These are phyloP conservation scores for Dryas integrifolia DNA, from an alignment of 331 rosid species.

Conservation along the genomic window DNA sequence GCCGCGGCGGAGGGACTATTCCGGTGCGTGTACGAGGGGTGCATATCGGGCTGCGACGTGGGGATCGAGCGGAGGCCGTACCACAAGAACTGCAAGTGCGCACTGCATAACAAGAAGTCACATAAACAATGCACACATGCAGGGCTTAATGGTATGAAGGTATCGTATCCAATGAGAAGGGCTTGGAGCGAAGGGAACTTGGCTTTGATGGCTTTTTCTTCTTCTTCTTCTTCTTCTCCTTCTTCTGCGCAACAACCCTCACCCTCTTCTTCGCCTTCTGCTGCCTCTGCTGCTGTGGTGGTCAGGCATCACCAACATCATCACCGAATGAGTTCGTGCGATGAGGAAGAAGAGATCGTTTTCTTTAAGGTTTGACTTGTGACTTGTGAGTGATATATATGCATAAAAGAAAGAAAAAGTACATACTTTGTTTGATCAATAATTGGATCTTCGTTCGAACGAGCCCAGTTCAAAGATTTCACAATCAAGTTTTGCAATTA, in stretches of 20 bases:
- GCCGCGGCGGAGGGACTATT: conserved; percentile 21
- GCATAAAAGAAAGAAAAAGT: too few relatives aligned
- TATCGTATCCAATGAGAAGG: conserved; percentile 42
- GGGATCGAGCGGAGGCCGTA: conserved; percentile 36
- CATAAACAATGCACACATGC: conserved; percentile 26
- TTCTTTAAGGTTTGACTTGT: conserved; percentile 18
- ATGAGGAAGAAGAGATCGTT: neutral
- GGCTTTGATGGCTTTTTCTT: conserved; percentile 24
- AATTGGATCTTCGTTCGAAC: too few relatives aligned
- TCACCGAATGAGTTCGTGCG: neutral
- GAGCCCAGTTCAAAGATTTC: too few relatives aligned
- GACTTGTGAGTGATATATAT: too few relatives aligned
- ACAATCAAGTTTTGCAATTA: too few relatives aligned
- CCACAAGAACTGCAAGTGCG: conserved; percentile 40
- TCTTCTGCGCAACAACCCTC: conserved; percentile 23
- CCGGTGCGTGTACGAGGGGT: conserved; percentile 29
- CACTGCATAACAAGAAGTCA: conserved; percentile 28
- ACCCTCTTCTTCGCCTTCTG: conserved; percentile 21
- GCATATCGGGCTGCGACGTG: conserved; percentile 21
- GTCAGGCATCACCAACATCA: neutral
- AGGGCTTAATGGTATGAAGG: conserved; percentile 8
- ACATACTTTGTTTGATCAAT: too few relatives aligned
- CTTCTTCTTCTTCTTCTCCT: conserved; percentile 26
- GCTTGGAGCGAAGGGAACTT: conserved; percentile 50
- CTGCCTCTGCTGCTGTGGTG: neutral